These are phyloP conservation scores for Xylaria sp. DNA, from an alignment of 2,329 filamentous ascomycete genomes.

Conservation along the genomic window DNA sequence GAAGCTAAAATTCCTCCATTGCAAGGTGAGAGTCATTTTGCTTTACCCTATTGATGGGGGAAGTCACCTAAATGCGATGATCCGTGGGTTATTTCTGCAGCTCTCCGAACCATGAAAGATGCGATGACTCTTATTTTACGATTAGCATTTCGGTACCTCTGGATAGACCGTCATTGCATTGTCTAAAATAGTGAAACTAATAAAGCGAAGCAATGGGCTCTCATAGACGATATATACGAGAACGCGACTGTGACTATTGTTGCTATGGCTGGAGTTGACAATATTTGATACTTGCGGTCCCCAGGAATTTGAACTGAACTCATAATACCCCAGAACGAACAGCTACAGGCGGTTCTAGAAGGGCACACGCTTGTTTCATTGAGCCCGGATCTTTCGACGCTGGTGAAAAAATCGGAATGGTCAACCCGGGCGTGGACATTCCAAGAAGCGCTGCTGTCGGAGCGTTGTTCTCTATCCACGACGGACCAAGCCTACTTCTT, in stretches of 20 bases:
- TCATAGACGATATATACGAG: conserved; percentile 28
- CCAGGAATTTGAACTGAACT: conserved; percentile 6
- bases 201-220: conserved; percentile 5
- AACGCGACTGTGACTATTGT: conserved; percentile 27
- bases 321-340: conserved; percentile 14
- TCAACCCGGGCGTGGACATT: conserved; percentile 22
- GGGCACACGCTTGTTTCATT: conserved; percentile 15
- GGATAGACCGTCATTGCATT: conserved; percentile 26
- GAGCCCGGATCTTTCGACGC: conserved; percentile 5
- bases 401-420: conserved; percentile 16
- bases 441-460: conserved; percentile 18
- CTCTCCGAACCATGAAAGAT: conserved; percentile 21
- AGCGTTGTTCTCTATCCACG: conserved; percentile 20
- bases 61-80: conserved; percentile 15
- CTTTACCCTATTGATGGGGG: conserved; percentile 22
- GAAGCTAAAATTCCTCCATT: neutral
- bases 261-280: conserved; percentile 18
- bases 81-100: conserved; percentile 21
- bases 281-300: conserved; percentile 17
- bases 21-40: conserved; percentile 9
- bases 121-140: conserved; percentile 19
- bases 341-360: conserved; percentile 9
- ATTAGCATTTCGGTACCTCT: conserved; percentile 20
- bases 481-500: conserved; percentile 23
- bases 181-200: conserved; percentile 18